phyloP scores from a whole-genome alignment of 805 yeast species.

The Yarrowia sp. region DNA sequence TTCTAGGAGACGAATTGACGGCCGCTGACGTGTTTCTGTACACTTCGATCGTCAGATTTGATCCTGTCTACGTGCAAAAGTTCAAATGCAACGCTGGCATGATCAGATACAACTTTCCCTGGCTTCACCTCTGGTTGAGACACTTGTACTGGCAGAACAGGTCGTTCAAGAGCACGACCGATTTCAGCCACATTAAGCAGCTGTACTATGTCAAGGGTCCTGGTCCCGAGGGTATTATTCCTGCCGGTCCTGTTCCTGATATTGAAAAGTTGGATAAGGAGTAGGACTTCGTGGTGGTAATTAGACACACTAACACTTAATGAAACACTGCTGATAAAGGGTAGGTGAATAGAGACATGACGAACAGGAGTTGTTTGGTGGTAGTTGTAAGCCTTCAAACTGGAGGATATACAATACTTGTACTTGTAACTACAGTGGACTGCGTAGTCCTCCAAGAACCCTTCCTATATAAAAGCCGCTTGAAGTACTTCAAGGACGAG shows the following conservation, averaged over 20 bases:
- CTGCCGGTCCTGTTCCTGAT: constrained; percentile 9
- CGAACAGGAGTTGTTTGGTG: too few relatives aligned
- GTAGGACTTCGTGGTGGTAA: too few relatives aligned
- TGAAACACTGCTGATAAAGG: too few relatives aligned
- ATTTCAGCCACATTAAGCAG: constrained; percentile 86
- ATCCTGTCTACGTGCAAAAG: constrained; percentile 92
- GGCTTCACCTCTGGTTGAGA: constrained; percentile 77
- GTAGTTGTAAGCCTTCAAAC: too few relatives aligned
- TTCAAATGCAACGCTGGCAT: constrained; percentile 89
- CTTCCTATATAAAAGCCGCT: too few relatives aligned
- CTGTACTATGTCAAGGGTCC: background rate
- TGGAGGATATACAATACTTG: too few relatives aligned
- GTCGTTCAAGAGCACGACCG: constrained; percentile 74
- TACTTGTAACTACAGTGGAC: too few relatives aligned
- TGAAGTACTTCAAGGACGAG: too few relatives aligned
- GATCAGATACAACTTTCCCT: constrained; percentile 80
- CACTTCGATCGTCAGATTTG: constrained; percentile 89
- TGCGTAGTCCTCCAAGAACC: too few relatives aligned
- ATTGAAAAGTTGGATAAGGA: background rate
- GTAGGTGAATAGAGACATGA: too few relatives aligned
- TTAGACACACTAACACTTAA: too few relatives aligned
- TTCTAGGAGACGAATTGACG: constrained; percentile 72
- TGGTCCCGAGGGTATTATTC: background rate
- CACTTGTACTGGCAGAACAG: constrained; percentile 80
- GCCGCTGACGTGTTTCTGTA: constrained; percentile 90